phyloP scores from a whole-genome alignment of 1,139 yeast species.

The Saccharomyces hybrid region DNA sequence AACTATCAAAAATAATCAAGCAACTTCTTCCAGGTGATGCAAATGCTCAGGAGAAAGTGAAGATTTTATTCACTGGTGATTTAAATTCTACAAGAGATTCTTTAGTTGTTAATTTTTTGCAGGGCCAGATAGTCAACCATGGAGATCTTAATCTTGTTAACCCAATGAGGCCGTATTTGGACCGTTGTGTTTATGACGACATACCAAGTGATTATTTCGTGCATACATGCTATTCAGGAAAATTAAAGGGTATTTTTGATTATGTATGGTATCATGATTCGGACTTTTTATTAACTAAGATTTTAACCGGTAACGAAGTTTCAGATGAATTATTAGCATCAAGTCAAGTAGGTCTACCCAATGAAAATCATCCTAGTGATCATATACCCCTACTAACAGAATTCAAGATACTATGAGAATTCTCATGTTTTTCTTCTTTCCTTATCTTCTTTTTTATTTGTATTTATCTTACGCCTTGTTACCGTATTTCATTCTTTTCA shows the following conservation, averaged over 20 bases:
- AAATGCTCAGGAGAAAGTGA: conserved; percentile 22
- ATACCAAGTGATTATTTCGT: conserved; percentile 34
- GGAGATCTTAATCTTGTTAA: conserved; percentile 31
- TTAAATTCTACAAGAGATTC: conserved; percentile 47
- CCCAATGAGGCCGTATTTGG: conserved; percentile 32
- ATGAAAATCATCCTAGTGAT: conserved; percentile 85
- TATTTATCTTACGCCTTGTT: conserved; percentile 1
- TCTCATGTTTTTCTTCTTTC: too few species aligned
- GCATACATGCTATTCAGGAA: conserved; percentile 46
- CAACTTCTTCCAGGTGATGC: conserved; percentile 29
- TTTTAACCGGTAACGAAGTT: conserved; percentile 73
- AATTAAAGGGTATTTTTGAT: conserved; percentile 46
- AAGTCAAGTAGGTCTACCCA: conserved; percentile 79
- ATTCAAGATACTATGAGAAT: conserved; percentile 42
- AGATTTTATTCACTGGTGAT: conserved; percentile 42
- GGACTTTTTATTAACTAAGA: conserved; percentile 33
- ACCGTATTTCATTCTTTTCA: background rate
- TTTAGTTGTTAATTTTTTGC: conserved; percentile 41
- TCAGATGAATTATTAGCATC: conserved; percentile 44
- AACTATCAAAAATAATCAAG: conserved; percentile 24
- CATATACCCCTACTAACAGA: conserved; percentile 79
- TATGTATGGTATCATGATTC: conserved; percentile 49
- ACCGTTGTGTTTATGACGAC: conserved; percentile 34
- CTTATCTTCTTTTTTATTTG: background rate
- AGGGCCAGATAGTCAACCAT: conserved; percentile 31